These are phyloP conservation scores for Metschnikowia sp. DNA, from an alignment of 805 yeast species.

Conservation along the genomic window DNA sequence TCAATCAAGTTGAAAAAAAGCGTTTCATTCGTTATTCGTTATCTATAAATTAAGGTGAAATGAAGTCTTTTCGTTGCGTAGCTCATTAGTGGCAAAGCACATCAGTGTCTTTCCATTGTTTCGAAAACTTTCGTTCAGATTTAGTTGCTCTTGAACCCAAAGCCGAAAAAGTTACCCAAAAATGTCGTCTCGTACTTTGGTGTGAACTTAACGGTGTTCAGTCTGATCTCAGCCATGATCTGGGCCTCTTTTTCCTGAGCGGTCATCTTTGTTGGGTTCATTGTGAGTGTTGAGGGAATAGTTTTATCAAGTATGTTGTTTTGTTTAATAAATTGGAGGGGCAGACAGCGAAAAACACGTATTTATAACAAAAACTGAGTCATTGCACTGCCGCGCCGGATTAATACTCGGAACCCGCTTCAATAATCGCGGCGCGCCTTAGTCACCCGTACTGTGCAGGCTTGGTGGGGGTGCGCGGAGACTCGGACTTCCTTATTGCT, in stretches of 20 bases:
- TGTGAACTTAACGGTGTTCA: conserved; percentile 29
- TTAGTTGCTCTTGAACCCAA: conserved; percentile 15
- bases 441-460: no score
- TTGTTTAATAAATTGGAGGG: no score
- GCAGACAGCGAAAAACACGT: neutral
- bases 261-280: conserved; percentile 15
- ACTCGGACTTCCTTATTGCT: neutral
- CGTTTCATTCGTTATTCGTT: conserved; percentile 7
- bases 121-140: neutral
- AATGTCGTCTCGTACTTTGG: conserved; percentile 40
- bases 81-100: neutral
- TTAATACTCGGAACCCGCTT: neutral
- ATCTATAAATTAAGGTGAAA: conserved; percentile 1
- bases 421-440: no score
- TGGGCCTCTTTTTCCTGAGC: conserved; percentile 45
- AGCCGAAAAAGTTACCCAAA: conserved; percentile 40
- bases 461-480: neutral
- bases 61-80: neutral
- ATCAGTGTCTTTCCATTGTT: neutral
- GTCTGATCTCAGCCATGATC: conserved; percentile 44
- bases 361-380: conserved; percentile 1
- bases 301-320: neutral
- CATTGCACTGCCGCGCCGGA: conserved; percentile 6
- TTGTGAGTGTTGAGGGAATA: neutral
- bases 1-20: neutral